A percentile compares a stretch with the other conserved stretches of the same genome.
Conservation (phyloP, 371 early-diverging fungal species). For the Mucor indicus region DNA sequence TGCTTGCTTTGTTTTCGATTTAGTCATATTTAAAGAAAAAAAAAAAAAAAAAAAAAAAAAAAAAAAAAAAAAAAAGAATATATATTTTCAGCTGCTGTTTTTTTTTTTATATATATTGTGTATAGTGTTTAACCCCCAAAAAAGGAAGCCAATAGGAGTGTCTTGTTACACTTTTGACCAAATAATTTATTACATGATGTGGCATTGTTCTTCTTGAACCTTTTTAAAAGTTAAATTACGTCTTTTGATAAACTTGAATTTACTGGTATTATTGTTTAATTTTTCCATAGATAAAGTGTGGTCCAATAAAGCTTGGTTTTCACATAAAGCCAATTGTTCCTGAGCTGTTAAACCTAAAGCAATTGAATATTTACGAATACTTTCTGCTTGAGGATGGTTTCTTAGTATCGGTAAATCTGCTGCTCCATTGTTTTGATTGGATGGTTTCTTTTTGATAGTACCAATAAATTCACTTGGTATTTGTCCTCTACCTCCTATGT, state of each 20-base stretch:
- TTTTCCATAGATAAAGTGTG: conserved; percentile 27
- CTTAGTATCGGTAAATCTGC: too few species aligned
- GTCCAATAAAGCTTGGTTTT: conserved; percentile 32
- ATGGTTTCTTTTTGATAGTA: too few species aligned
- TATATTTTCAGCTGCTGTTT: too few species aligned
- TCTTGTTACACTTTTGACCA: too few species aligned
- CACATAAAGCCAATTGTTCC: conserved; percentile 30
- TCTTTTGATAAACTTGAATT: too few species aligned
- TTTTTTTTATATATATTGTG: too few species aligned
- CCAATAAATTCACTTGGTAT: too few species aligned
- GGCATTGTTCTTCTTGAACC: conserved; percentile 10
- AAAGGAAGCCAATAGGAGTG: too few species aligned
- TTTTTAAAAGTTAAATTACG: too few species aligned
- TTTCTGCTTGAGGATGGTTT: conserved; percentile 36
- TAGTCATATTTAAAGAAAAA: conserved; percentile 9
- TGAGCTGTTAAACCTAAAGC: conserved; percentile 32
- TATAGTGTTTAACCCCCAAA: too few species aligned
- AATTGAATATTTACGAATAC: conserved; percentile 30
- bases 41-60: conserved; percentile 1
- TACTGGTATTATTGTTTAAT: neutral
- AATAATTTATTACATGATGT: neutral
- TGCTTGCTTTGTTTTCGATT: conserved; percentile 54
- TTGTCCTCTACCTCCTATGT: too few species aligned
- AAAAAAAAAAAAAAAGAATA: conserved; percentile 1
- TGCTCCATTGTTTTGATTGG: too few species aligned